These are phyloP conservation scores for Claviceps sp. DNA, from an alignment of 2,329 filamentous ascomycete species.

Conservation along the genomic window DNA sequence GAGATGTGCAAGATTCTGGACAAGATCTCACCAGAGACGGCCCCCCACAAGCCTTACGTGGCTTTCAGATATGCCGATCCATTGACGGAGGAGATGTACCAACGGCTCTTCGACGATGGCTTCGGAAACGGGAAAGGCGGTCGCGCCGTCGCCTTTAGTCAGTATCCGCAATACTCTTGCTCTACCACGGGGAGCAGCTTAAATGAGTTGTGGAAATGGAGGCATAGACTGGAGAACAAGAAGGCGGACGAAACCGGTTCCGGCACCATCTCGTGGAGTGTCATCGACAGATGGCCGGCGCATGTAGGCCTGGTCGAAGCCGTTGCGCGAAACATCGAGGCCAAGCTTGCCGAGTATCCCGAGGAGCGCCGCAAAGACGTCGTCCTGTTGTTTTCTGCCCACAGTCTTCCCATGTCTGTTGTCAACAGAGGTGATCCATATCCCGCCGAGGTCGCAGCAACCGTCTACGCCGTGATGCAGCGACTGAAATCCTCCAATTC, in stretches of 20 bases:
- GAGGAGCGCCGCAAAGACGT: conserved; percentile 66
- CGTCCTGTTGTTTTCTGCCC: conserved; percentile 83
- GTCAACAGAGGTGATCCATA: conserved; percentile 95
- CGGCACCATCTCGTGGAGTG: conserved; percentile 83
- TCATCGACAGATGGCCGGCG: conserved; percentile 95
- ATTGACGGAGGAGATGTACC: conserved; percentile 88
- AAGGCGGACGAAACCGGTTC: conserved; percentile 35
- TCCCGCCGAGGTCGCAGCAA: conserved; percentile 87
- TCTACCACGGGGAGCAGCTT: conserved; percentile 92
- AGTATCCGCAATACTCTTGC: conserved; percentile 97
- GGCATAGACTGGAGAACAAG: conserved; percentile 74
- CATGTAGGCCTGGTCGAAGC: conserved; percentile 83
- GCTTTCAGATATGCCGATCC: conserved; percentile 93
- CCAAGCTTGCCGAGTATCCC: conserved; percentile 71
- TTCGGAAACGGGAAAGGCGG: conserved; percentile 86
- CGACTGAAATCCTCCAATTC: conserved; percentile 76
- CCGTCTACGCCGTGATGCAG: conserved; percentile 94
- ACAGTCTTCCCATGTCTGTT: conserved; percentile 93
- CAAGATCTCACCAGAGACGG: conserved; percentile 78
- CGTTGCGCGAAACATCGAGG: conserved; percentile 85
- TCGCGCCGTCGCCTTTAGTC: conserved; percentile 88
- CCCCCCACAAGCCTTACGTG: conserved; percentile 93
- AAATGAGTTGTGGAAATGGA: conserved; percentile 97
- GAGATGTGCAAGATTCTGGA: conserved; percentile 98
- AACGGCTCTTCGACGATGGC: conserved; percentile 67